Base-by-base conservation (phyloP, 225 moss, liverwort and hornwort species). In the Straminergon stramineum region DNA sequence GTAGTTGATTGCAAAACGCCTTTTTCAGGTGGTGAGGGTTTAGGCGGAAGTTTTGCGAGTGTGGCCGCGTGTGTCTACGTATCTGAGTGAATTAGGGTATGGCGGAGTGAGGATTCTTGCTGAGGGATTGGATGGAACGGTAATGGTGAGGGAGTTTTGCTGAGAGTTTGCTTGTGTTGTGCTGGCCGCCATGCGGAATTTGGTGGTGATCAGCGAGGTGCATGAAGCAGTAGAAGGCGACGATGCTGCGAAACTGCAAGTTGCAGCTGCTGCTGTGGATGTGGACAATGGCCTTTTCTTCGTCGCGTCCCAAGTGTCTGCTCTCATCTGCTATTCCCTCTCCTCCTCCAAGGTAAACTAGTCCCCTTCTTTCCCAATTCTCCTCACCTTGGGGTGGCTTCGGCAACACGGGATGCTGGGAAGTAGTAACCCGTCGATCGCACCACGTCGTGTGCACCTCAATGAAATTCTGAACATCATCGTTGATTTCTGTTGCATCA, bases 151-250 rank as follows among this genome's bases (percentile, higher is more conserved):
- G 48, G 68, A 83, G 83, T 45, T 57, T 82, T 52, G 20, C n/a
- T 80, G 63, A 75, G 87, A 66, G 39, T 84, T 81, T 76, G 83
- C 81, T 56, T 86, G 62, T 57, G 52, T n/a, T 30, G 64, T 31
- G 77, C 52, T 17, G 34, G 85, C 5, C 81, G 87, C 77, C 86
- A 95, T 95, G 95, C 92, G 95, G 95, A 95, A 95, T 85, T 90
- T 95, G 86, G 92, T 93, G 87, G 93, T 95, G 84, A 86, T 92
- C 84, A 95, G 91, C 77, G 95, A 95, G 92, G 90, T 87, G 83
- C 89, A 93, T 62, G 93, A 90, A 61, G 92, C 86, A n/a, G 86
- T 93, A 86, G 94, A 90, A 48, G 91, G 89, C 67, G 85, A 84
- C 61, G 93, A 93, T 75, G 89, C 73, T 76, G 85, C 89, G 39